Conservation (phyloP, 139 green algal genomes). For the Asterochloris sp. region DNA sequence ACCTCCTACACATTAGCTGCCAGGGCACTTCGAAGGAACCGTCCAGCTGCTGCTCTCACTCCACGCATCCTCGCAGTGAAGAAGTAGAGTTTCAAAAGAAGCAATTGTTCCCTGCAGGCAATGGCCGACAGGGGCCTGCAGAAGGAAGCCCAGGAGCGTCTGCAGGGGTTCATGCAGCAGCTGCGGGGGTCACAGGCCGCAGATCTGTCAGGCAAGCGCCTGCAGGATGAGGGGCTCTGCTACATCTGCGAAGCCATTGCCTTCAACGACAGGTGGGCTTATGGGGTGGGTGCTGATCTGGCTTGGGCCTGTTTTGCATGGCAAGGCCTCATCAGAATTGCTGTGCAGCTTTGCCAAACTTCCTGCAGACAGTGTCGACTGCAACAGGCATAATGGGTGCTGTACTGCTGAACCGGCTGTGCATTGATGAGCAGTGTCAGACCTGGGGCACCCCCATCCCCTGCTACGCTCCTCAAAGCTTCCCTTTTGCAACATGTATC, state of each 20-base stretch:
- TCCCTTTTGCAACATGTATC: too few relatives aligned
- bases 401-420: too few relatives aligned
- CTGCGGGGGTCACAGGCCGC: constrained; percentile 59
- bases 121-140: constrained; percentile 60
- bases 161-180: constrained; percentile 75
- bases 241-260: constrained; percentile 87
- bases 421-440: too few relatives aligned
- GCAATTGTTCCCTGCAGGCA: constrained; percentile 24
- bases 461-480: too few relatives aligned
- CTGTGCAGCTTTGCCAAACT: background rate
- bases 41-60: too few relatives aligned
- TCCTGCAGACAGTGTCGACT: background rate
- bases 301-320: too few relatives aligned
- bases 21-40: too few relatives aligned
- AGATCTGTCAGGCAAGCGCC: constrained; percentile 82
- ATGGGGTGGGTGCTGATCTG: too few relatives aligned
- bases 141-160: constrained; percentile 52
- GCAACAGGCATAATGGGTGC: background rate
- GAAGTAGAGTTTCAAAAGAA: background rate
- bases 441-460: too few relatives aligned
- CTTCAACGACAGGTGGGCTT: constrained; percentile 75
- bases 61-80: background rate
- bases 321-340: background rate
- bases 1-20: too few relatives aligned
- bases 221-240: constrained; percentile 82